Conservation (phyloP, 2,329 filamentous ascomycete species). For the Didymella keratinophila region DNA sequence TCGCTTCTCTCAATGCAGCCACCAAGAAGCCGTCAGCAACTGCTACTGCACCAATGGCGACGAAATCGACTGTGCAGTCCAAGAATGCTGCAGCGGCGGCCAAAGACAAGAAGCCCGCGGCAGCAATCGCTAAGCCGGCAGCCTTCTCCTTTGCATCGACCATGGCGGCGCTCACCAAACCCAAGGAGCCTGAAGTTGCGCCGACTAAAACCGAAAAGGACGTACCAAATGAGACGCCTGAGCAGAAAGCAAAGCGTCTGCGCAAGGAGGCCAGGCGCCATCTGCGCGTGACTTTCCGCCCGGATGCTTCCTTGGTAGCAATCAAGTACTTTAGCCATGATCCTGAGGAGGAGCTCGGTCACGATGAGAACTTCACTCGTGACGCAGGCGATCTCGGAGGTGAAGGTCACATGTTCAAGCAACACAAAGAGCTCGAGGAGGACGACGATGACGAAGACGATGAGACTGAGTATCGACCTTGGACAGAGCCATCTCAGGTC, state of each 20-base stretch:
- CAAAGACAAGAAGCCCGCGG: constrained; percentile 43
- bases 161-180: constrained; percentile 58
- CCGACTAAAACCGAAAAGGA: constrained; percentile 61
- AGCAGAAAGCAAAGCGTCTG: constrained; percentile 71
- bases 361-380: constrained; percentile 71
- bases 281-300: constrained; percentile 74
- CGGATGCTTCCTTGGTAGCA: constrained; percentile 70
- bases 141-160: constrained; percentile 52
- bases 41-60: constrained; percentile 29
- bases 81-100: constrained; percentile 35
- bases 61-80: constrained; percentile 33
- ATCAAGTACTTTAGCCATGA: constrained; percentile 76
- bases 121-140: constrained; percentile 39
- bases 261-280: constrained; percentile 76
- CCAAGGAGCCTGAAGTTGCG: constrained; percentile 60
- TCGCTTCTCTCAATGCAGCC: constrained; percentile 56
- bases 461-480: constrained; percentile 45
- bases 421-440: constrained; percentile 71
- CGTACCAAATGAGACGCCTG: constrained; percentile 67
- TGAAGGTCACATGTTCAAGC: constrained; percentile 63
- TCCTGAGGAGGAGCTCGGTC: constrained; percentile 72
- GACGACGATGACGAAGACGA: constrained; percentile 67
- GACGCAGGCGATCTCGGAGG: constrained; percentile 77
- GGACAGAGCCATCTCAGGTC: constrained; percentile 46
- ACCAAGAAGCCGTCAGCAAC: constrained; percentile 52